Evolutionary conservation across 2,329 filamentous ascomycete species (phyloP), one percentile per base, ranked within the genome.

Genomic region (Sarocladium brachiariae): DNA sequence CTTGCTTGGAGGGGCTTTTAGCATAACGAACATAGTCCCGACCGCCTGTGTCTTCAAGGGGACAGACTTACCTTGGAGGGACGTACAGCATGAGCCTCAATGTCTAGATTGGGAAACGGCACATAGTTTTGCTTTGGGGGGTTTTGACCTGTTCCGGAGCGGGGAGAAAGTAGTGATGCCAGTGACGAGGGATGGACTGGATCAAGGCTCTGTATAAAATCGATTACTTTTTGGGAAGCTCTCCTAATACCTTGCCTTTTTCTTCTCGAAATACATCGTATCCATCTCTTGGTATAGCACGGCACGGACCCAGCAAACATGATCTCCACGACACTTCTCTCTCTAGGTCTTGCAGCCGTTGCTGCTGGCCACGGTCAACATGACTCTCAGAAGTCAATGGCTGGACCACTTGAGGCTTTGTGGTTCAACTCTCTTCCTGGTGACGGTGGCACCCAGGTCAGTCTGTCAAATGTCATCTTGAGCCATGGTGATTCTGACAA

Each of bases 361-460:
- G 80, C 70, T 21, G 64, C 74, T 51, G 83, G 81, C 50, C 86
- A 89, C 60, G 76, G 74, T 47, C 69, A 71, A 50, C 74, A 81
- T 53, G 72, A 79, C 38, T 47, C 43, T 23, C 84, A 89, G 63
- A 74, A 77, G 53, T 67, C 78, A 39, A 71, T 86, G 47, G 69
- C 77, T 24, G 88, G 89, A 1, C 88, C 89, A 37, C 85, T 84
- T 59, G 75, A 87, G 64, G 77, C 80, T 24, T 64, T 93, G 41
- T 95, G 89, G 89, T 95, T 92, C 67, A 92, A 89, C 65, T 83
- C 73, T 1, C 71, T 95, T 4, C 89, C 89, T 3, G 89, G 88
- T 31, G 89, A 93, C 67, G 88, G 89, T 23, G 89, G 88, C 51
- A 93, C 82, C 34, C 87, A 93, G 75, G 86, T 87, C 60, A 46